A percentile compares a stretch with the other conserved stretches of the same genome.
phyloP scores from a whole-genome alignment of 805 yeast genomes.

The Cyberlindnera xylosilytica region DNA sequence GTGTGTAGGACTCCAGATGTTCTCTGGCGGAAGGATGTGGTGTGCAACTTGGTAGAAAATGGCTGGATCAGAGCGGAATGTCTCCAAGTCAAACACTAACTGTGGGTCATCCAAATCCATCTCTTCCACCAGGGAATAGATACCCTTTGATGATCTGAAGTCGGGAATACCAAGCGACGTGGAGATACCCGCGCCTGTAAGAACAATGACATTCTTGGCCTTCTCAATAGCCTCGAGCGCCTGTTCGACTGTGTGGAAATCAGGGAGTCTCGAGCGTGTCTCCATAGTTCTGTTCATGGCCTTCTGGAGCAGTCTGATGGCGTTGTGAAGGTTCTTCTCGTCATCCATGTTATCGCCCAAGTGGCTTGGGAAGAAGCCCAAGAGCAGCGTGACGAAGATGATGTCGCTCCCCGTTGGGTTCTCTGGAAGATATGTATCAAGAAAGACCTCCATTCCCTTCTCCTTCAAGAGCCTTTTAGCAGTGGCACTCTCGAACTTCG shows the following conservation, averaged over 20 bases:
- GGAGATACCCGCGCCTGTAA: slow-evolving; percentile 93
- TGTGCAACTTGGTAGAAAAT: slow-evolving; percentile 86
- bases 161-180: slow-evolving; percentile 91
- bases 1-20: slow-evolving; percentile 71
- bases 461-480: slow-evolving; percentile 54
- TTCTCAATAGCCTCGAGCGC: slow-evolving; percentile 50
- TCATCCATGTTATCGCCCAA: slow-evolving; percentile 36
- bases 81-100: slow-evolving; percentile 74
- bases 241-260: slow-evolving; percentile 56
- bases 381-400: slow-evolving; percentile 48
- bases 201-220: slow-evolving; percentile 61
- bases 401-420: slow-evolving; percentile 58
- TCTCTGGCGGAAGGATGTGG: slow-evolving; percentile 74
- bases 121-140: slow-evolving; percentile 65
- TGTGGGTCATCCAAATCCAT: slow-evolving; percentile 84
- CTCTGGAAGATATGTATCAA: slow-evolving; percentile 59
- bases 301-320: slow-evolving; percentile 51
- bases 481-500: slow-evolving; percentile 41
- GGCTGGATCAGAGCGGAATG: slow-evolving; percentile 73
- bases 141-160: slow-evolving; percentile 84
- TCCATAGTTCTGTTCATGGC: slow-evolving; percentile 63
- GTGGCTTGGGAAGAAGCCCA: slow-evolving; percentile 51
- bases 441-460: slow-evolving; percentile 57
- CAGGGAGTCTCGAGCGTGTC: slow-evolving; percentile 52
- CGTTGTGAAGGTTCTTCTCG: slow-evolving; percentile 42